Base-by-base conservation (phyloP, 2,329 filamentous ascomycete genomes). In the Elsinoe arachidis region DNA sequence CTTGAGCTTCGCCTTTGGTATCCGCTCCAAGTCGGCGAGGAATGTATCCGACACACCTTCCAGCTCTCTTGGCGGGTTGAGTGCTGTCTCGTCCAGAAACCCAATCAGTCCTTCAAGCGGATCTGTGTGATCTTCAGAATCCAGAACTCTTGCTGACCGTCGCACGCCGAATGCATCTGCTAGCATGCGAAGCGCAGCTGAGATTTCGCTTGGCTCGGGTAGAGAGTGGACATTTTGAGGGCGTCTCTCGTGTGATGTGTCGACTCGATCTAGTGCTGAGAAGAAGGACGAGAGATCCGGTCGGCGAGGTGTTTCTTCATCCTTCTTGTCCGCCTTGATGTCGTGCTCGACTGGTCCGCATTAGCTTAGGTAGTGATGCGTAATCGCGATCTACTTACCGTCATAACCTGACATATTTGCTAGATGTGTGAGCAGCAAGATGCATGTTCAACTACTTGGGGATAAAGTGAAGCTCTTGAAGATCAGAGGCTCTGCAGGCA, bases 241-340 rank as follows among this genome's bases (percentile, higher is more conserved):
- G 23, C 65, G 64, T 43, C 78, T 79, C 23, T 73, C 63, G 65
- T 78, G 75, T 30, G 76, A 78, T 7, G 78, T 81, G 60, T 78
- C 76, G 30, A 78, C 73, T 58, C 82, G 77, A 63, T 84, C 79
- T 59, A 85, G 79, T 44, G 80, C 79, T 58, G 78, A 76, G 72
- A 84, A 84, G 74, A 86, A 85, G 64, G 81, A 83, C 39, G 79
- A 82, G 39, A 85, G 77, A 67, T 86, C 83, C 26, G 83, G 83
- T 54, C 82, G 79, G 61, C 80, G 80, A 71, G 70, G 61, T 67
- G 66, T 55, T 68, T 62, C 41, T 58, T 57, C 60, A 53, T 59
- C 57, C 66, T 69, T 58, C 19, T 72, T 64, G 38, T 72, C 66
- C 51, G 68, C 62, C 54, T 71, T 64, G 63, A 78, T 75, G 67